Percentiles rank a stretch among this genome's conserved stretches.
phyloP scores from a whole-genome alignment of 116 monocot species.

The Trichopus zeylanicus region DNA sequence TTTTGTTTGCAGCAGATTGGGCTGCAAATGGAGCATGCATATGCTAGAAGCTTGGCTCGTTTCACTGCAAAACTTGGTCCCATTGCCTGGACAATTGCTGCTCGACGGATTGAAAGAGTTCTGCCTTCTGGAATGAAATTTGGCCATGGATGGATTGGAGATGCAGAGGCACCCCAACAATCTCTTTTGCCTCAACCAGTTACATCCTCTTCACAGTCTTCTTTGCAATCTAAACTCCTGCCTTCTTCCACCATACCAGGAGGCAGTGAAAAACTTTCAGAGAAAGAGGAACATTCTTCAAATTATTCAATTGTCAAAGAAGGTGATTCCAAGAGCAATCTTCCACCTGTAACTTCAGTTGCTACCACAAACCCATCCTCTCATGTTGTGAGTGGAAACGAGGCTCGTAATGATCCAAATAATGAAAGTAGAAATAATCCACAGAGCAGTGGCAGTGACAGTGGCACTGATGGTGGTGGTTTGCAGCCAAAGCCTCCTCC shows the following conservation, averaged over 20 bases:
- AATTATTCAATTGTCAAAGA: constrained; percentile 4
- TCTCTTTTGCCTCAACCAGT: constrained; percentile 9
- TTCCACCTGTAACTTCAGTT: background rate
- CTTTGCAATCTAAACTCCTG: constrained; percentile 1
- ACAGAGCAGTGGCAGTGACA: background rate
- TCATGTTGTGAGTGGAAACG: background rate
- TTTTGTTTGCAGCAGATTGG: constrained; percentile 32
- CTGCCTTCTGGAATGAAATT: constrained; percentile 49
- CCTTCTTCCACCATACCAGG: constrained; percentile 6
- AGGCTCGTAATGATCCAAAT: background rate
- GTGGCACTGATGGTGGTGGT: background rate
- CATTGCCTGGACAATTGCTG: constrained; percentile 41
- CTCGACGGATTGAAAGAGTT: constrained; percentile 27
- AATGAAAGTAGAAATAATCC: background rate
- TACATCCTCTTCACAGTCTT: constrained; percentile 11
- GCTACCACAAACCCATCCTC: background rate
- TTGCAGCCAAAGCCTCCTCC: background rate
- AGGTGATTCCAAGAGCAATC: constrained; percentile 1
- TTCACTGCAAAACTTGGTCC: constrained; percentile 56
- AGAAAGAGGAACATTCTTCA: constrained; percentile 6
- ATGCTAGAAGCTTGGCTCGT: constrained; percentile 45
- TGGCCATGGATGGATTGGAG: constrained; percentile 50
- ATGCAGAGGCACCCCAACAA: constrained; percentile 16
- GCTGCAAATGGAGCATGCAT: constrained; percentile 31
- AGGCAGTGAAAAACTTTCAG: constrained; percentile 5